Evolutionary conservation across 257 asterid genomes (phyloP).

Genomic region (Scutellaria minor): DNA sequence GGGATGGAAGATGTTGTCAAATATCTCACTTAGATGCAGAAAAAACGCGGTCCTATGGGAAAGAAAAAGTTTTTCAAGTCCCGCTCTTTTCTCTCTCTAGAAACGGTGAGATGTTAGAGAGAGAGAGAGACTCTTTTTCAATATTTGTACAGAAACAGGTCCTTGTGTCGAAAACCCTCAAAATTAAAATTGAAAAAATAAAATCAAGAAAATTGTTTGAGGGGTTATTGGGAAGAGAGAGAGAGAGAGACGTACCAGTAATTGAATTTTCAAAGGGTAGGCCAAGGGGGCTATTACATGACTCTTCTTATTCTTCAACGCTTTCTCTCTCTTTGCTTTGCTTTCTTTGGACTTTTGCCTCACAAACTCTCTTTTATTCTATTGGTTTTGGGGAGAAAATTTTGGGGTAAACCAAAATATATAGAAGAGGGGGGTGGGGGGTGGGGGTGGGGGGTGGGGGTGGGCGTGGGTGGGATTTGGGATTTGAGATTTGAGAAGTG

Average conservation of each 20-base stretch:
- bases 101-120: conserved; percentile 20
- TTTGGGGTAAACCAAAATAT: not conserved
- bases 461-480: not conserved
- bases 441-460: not conserved
- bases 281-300: conserved; percentile 35
- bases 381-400: not conserved
- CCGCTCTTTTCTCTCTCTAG: conserved; percentile 57
- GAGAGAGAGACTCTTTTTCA: conserved; percentile 34
- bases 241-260: conserved; percentile 51
- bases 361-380: conserved; percentile 27
- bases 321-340: conserved; percentile 22
- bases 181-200: not conserved
- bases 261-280: conserved; percentile 39
- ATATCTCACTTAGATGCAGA: not conserved
- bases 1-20: conserved; percentile 35
- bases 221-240: conserved; percentile 31
- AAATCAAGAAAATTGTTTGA: conserved; percentile 23
- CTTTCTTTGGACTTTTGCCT: conserved; percentile 23
- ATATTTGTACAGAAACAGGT: conserved; percentile 52
- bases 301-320: conserved; percentile 39
- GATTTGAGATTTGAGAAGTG: not conserved
- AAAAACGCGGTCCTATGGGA: conserved; percentile 35
- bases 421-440: conserved; percentile 6
- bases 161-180: conserved; percentile 30
- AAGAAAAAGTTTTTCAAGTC: conserved; percentile 36